Base-by-base conservation (phyloP, 306 rosid genomes). In the Ormosia emarginata region DNA sequence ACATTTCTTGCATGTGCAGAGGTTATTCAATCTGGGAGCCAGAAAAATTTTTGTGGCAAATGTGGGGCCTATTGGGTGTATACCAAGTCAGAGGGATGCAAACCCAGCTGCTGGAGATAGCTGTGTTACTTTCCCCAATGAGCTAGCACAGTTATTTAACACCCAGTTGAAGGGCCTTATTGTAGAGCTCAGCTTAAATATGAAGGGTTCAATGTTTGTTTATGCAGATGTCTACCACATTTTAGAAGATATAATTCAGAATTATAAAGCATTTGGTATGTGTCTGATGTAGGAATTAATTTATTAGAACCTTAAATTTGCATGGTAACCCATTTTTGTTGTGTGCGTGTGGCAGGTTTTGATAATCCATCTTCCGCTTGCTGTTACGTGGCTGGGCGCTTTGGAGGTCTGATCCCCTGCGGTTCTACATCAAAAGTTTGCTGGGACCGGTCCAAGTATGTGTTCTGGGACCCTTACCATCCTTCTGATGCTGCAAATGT, bases 61-160 rank as follows among this genome's bases (percentile, higher is more conserved):
- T 77, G 89, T 94, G 53, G 97, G 97, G 70, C 94, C 97, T 10
- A 88, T 91, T 46, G 98, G 98, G 57, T 92, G 97, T 61, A 92
- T 91, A 68, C 97, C 98, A 13, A 79, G 7, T 70, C 81, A 90
- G 71, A 89, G 98, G 71, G 97, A 94, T 34, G 4, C 64, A 76
- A 85, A 91, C 74, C 92, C 83, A 53, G 18, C 3, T 57, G 85
- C 88, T 50, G 94, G 89, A 46, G 84, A 83, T 47, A 59, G 17
- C 39, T 92, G 98, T 62, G 89, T 69, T 2, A 61, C 46, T 75
- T 81, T 88, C 37, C 75, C 93, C 0, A 94, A 92, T 78, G 87
- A 85, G 70, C 36, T 92, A 63, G 92, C 95, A 1, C 69, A 46
- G 53, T 50, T 71, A 55, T 92, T 91, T 84, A 92, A 91, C 71